Base-by-base conservation (phyloP, 331 rosid genomes). In the Dryas integrifolia region DNA sequence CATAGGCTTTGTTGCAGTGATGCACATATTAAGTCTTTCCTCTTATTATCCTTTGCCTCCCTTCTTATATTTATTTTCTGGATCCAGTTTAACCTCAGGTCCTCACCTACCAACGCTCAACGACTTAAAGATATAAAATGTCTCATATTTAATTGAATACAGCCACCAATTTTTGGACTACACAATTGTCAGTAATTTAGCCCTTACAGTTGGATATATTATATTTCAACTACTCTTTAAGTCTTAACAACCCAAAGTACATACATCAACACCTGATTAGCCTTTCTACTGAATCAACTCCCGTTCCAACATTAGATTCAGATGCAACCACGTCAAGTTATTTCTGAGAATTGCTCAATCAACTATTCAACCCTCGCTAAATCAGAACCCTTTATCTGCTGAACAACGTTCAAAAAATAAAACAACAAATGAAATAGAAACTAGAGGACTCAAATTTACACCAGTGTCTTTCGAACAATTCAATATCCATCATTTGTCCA, bases 391-490 rank as follows among this genome's bases (percentile, higher is more conserved):
- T 58, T 41, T 47, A 44, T 62, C 52, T 60, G 79, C 70, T 50
- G 8, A 76, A 74, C 62, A 51, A 69, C 72, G 44, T 41, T 46
- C 10, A 82, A 77, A 67, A 80, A 82, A 89, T 73, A 72, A 75
- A 82, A 70, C 71, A 75, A 77, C 79, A 77, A 85, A 80, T 84
- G 80, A 71, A 83, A 76, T 77, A 41, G 58, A 79, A 81, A 68
- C 60, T 38, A 60, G 68, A 46, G 57, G 75, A 63, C 76, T 79
- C 70, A 79, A 70, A 84, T 87, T 84, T 88, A 92, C 96, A 90
- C 55, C 39, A 81, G 69, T 77, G 80, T 81, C 78, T 64, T 73
- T 65, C 30, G 55, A 35, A 75, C 82, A 72, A 70, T 82, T 83
- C 81, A 72, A 82, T 48, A 73, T 69, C 73, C 77, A 74, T 60